Evolutionary conservation across 768 basidiomycete species (phyloP), one percentile per base, ranked within the genome.

Genomic region (Symmetrospora coprosmae): DNA sequence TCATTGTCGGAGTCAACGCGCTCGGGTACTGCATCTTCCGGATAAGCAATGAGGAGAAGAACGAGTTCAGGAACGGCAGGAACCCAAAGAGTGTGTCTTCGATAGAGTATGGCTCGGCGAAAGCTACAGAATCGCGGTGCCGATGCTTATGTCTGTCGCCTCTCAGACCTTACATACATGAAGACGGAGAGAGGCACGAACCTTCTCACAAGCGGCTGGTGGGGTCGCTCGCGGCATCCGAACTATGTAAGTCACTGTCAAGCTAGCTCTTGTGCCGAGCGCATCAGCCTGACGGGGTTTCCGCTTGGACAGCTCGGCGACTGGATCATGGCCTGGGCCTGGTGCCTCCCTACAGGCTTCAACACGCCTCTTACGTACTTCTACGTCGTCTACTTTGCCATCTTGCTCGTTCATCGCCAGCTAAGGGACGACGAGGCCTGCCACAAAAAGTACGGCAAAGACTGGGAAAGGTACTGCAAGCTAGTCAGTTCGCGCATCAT

Each of bases 201-300:
- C 72, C 78, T 99, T 33, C 78, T 99, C 27, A 92, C 82, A 28
- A 87, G 86, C 3, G 94, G 94, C 6, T 97, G 94, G 94, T 99
- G 94, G 94, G 92, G 91, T 8, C 73, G 79, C 49, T 91, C 86
- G 0, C 80, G 87, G 38, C 94, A 99, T 73, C 94, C 94, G 1
- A 90, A 91, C 67, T 91, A 91, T 72, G 70, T 64, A 21, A 45
- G 63, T 25, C 27, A 3, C 41, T 13, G 2, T 2, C 7, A 25
- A 19, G 21, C 19, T 53, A n/a, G 30, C 5, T 4, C 16, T 14
- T 31, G 35, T n/a, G 40, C 9, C 17, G 34, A 14, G 33, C 50
- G 46, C 28, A 16, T 61, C 27, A 50, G 25, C 46, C 45, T 50
- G 34, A 60, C 17, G 25, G 23, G 7, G 27, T 34, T 14, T 33